A percentile compares a stretch with the other conserved stretches of the same genome.
phyloP scores from a whole-genome alignment of 768 basidiomycete genomes.

The Cytidiella melzeri region DNA sequence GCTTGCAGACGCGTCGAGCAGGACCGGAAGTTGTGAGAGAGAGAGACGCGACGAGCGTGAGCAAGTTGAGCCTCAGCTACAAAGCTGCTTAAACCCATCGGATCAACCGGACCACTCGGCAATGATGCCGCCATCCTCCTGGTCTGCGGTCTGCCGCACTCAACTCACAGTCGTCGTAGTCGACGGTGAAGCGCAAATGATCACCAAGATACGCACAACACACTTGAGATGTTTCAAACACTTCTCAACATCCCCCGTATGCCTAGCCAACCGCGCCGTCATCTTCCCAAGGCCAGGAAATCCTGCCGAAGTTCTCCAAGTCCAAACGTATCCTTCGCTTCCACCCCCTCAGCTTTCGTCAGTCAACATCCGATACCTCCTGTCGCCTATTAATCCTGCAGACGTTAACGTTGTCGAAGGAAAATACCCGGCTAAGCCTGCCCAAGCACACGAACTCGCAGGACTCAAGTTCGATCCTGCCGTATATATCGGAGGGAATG shows the following conservation, averaged over 20 bases:
- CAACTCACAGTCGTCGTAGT: neutral
- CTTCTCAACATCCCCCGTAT: conserved; percentile 7
- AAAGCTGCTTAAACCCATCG: too few relatives aligned
- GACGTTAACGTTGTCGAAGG: conserved; percentile 80
- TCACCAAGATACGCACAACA: neutral
- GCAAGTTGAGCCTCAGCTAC: too few relatives aligned
- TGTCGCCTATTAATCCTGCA: conserved; percentile 77
- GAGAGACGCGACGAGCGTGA: too few relatives aligned
- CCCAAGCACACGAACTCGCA: conserved; percentile 27
- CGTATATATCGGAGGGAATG: conserved; percentile 67
- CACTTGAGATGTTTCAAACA: neutral
- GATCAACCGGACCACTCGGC: too few relatives aligned
- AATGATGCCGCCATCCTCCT: too few relatives aligned
- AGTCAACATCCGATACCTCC: conserved; percentile 58
- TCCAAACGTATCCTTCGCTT: conserved; percentile 44
- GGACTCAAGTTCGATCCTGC: conserved; percentile 28
- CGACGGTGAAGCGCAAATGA: neutral
- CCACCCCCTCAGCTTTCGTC: conserved; percentile 49
- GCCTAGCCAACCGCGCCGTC: conserved; percentile 49
- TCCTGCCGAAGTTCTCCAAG: conserved; percentile 53
- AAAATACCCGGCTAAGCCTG: conserved; percentile 68
- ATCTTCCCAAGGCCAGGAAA: conserved; percentile 58
- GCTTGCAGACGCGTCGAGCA: too few relatives aligned
- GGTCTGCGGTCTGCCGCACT: neutral
- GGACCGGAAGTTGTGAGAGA: too few relatives aligned